A percentile compares a stretch with the other conserved stretches of the same genome.
These are phyloP conservation scores for Rhinocladiella mackenziei DNA, from an alignment of 2,329 filamentous ascomycete species.

Conservation along the genomic window DNA sequence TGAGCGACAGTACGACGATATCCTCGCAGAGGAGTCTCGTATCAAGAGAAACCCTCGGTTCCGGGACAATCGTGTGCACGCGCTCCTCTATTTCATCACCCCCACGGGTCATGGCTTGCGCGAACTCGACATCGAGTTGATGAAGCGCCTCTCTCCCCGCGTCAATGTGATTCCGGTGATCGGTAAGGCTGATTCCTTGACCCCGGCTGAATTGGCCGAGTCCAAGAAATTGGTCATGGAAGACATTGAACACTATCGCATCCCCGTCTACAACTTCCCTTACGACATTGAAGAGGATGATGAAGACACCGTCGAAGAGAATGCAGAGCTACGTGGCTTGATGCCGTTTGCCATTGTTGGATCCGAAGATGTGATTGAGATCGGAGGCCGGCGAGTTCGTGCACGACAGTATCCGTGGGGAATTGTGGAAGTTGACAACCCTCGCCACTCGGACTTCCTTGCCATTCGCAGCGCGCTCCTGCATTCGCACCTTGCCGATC, in stretches of 20 bases:
- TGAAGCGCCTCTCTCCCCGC: constrained; percentile 97
- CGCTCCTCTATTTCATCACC: constrained; percentile 98
- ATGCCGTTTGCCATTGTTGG: constrained; percentile 99
- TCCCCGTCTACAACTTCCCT: constrained; percentile 99
- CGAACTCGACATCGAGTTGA: constrained; percentile 98
- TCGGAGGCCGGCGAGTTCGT: constrained; percentile 85
- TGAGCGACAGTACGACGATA: constrained; percentile 98
- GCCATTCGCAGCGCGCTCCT: constrained; percentile 94
- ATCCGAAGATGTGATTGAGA: constrained; percentile 91
- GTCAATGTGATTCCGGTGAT: constrained; percentile 99
- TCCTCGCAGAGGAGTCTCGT: constrained; percentile 97
- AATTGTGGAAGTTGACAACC: constrained; percentile 98
- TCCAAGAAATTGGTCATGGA: constrained; percentile 99
- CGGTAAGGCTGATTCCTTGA: constrained; percentile 95
- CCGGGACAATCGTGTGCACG: constrained; percentile 97
- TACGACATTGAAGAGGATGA: constrained; percentile 99
- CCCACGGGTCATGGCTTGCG: constrained; percentile 96
- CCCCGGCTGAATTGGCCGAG: constrained; percentile 91
- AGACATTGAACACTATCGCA: constrained; percentile 99
- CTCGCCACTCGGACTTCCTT: constrained; percentile 96
- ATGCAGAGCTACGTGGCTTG: constrained; percentile 90
- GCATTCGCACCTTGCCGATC: constrained; percentile 94
- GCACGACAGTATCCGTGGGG: constrained; percentile 99
- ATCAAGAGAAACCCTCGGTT: constrained; percentile 99
- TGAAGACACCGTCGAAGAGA: constrained; percentile 98